These are phyloP conservation scores for Leptographium galeiforme DNA, from an alignment of 2,329 filamentous ascomycete genomes.

Conservation along the genomic window DNA sequence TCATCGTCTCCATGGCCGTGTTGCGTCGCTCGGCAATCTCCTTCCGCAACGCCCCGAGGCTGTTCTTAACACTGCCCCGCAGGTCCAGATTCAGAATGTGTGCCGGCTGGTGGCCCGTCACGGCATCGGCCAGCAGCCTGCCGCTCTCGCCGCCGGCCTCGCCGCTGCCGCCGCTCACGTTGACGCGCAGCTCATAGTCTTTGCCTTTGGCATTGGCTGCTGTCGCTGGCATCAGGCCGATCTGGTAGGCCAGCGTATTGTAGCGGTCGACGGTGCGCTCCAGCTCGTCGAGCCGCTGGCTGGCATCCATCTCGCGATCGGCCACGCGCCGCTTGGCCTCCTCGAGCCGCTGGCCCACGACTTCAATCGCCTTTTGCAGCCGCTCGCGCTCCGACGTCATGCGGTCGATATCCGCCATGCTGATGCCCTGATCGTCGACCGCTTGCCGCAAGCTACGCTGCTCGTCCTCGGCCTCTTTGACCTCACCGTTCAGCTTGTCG, in stretches of 20 bases:
- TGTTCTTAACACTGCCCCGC: constrained; percentile 66
- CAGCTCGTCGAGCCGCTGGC: constrained; percentile 77
- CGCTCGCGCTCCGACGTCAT: constrained; percentile 94
- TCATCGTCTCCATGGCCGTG: constrained; percentile 71
- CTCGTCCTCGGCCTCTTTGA: constrained; percentile 72
- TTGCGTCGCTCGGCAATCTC: constrained; percentile 85
- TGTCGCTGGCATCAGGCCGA: constrained; percentile 73
- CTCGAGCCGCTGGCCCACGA: constrained; percentile 61
- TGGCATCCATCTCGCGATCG: constrained; percentile 81
- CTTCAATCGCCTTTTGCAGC: constrained; percentile 77
- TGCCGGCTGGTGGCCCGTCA: constrained; percentile 78
- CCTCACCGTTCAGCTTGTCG: constrained; percentile 60
- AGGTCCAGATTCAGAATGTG: constrained; percentile 84
- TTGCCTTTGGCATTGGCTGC: constrained; percentile 74
- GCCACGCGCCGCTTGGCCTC: constrained; percentile 72
- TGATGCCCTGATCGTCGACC: constrained; percentile 87
- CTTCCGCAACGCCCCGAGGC: constrained; percentile 66
- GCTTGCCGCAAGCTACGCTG: constrained; percentile 65
- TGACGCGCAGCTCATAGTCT: constrained; percentile 74
- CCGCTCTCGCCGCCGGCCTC: constrained; percentile 42
- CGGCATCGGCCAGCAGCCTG: constrained; percentile 66
- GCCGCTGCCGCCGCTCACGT: constrained; percentile 50
- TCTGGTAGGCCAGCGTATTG: constrained; percentile 90
- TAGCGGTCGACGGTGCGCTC: constrained; percentile 81
- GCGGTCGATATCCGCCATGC: constrained; percentile 95